phyloP scores from a whole-genome alignment of 2,329 filamentous ascomycete species.

The Aspergillus luchuensis region DNA sequence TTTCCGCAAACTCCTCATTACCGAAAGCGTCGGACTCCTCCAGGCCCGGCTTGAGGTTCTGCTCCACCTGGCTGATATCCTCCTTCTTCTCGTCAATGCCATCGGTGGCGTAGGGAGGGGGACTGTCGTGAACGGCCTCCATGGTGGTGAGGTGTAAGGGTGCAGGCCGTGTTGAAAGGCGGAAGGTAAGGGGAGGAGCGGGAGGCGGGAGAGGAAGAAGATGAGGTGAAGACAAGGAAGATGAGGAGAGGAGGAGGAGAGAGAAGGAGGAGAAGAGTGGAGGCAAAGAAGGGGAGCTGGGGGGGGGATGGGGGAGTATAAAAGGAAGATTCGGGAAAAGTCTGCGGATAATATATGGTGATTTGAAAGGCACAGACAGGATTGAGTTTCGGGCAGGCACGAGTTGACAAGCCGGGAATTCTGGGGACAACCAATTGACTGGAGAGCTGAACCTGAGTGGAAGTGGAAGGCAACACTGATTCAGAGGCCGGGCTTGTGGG shows the following conservation, averaged over 20 bases:
- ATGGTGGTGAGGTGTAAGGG: neutral
- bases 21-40: slow-evolving; percentile 33
- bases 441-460: neutral
- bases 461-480: too few species aligned
- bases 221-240: neutral
- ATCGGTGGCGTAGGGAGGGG: slow-evolving; percentile 6
- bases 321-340: neutral
- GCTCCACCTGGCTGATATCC: slow-evolving; percentile 3
- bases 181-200: neutral
- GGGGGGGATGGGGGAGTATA: neutral
- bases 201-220: neutral
- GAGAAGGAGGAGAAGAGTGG: neutral
- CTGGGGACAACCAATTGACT: neutral
- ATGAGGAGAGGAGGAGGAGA: neutral
- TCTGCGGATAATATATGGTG: neutral
- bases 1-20: slow-evolving; percentile 36
- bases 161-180: neutral
- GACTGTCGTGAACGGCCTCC: slow-evolving; percentile 2
- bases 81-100: slow-evolving; percentile 10
- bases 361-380: too few species aligned
- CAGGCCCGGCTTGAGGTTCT: slow-evolving; percentile 16
- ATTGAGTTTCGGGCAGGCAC: slow-evolving; percentile 1
- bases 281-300: neutral
- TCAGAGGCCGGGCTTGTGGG: neutral
- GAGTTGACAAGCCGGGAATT: neutral